Conservation (phyloP, 495 filamentous ascomycete species). For the Daldinia caldariorum region DNA sequence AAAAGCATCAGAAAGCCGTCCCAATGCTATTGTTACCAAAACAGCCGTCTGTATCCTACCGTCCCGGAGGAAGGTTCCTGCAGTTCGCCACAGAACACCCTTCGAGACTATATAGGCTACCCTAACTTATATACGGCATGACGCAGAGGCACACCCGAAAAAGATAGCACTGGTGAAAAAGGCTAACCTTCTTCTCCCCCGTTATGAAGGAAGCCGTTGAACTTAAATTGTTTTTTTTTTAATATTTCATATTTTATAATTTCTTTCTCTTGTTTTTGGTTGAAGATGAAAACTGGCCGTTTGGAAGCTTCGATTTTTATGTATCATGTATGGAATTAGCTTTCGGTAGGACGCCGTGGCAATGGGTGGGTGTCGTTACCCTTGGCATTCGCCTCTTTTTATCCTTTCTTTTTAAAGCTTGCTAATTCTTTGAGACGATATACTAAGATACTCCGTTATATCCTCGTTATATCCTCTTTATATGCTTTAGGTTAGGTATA, state of each 20-base stretch:
- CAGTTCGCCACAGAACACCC: conserved; percentile 32
- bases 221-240: too few relatives aligned
- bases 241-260: too few relatives aligned
- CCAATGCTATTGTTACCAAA: not conserved
- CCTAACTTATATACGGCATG: conserved; percentile 19
- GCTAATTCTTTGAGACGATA: not conserved
- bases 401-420: not conserved
- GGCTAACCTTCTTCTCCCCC: not conserved
- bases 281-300: not conserved
- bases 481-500: conserved; percentile 2
- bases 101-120: not conserved
- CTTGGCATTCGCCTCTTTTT: not conserved
- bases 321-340: not conserved
- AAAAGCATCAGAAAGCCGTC: not conserved
- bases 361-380: not conserved
- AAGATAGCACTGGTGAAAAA: conserved; percentile 26
- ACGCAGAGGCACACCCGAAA: conserved; percentile 35
- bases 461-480: too few relatives aligned
- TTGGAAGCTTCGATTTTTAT: not conserved
- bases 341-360: not conserved
- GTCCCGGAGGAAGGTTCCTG: conserved; percentile 33
- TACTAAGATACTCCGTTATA: not conserved
- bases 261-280: not conserved
- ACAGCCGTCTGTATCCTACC: conserved; percentile 20
- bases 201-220: not conserved